These are phyloP conservation scores for Yarrowia keelungensis DNA, from an alignment of 805 yeast species.

Conservation along the genomic window DNA sequence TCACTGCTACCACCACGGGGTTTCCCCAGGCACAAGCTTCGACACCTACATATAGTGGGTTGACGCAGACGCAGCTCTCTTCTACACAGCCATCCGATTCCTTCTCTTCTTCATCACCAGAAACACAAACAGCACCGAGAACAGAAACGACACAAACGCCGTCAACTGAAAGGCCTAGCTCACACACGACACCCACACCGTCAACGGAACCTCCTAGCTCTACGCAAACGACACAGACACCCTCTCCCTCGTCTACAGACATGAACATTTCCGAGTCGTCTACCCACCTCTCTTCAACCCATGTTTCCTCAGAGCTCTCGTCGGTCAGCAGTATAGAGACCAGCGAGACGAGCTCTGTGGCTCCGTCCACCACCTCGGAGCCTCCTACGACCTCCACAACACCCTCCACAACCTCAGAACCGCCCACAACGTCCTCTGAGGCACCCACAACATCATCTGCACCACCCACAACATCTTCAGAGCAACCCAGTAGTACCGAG, in stretches of 20 bases:
- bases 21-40: conserved; percentile 21
- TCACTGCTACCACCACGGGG: background rate
- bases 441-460: background rate
- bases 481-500: too few relatives aligned
- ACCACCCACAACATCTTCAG: background rate
- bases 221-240: conserved; percentile 1
- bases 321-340: too few relatives aligned
- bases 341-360: too few relatives aligned
- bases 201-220: background rate
- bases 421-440: background rate
- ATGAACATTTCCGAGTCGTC: conserved; percentile 25
- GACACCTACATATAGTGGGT: conserved; percentile 11
- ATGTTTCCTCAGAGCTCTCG: background rate
- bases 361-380: background rate
- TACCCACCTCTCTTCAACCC: background rate
- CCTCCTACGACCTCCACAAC: background rate
- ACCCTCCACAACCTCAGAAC: background rate
- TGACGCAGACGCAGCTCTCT: background rate
- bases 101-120: background rate
- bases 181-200: background rate
- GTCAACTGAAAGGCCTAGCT: too few relatives aligned
- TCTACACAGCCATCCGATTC: background rate
- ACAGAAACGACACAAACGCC: background rate
- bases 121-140: background rate
- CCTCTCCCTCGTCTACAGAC: background rate